These are phyloP conservation scores for Yamadazyma phyllophila DNA, from an alignment of 805 yeast species.

Conservation along the genomic window DNA sequence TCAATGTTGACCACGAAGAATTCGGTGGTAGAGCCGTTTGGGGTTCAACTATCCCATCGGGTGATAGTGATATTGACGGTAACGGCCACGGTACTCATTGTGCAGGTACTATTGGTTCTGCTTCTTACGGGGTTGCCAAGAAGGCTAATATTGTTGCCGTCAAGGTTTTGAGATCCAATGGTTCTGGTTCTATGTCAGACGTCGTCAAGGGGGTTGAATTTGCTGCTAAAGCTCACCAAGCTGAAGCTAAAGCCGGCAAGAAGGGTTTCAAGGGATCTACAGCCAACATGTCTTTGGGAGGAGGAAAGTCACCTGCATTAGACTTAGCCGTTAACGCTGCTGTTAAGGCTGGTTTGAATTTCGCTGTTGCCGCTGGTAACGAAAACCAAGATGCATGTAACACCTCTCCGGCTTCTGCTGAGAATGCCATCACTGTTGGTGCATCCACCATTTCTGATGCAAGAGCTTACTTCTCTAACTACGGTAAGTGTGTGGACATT, in stretches of 20 bases:
- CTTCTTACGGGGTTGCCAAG: slow-evolving; percentile 80
- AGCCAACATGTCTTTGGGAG: slow-evolving; percentile 93
- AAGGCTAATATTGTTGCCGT: slow-evolving; percentile 76
- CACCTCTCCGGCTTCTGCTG: slow-evolving; percentile 87
- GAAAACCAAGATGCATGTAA: slow-evolving; percentile 91
- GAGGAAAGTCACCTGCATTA: slow-evolving; percentile 84
- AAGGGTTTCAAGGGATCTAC: slow-evolving; percentile 80
- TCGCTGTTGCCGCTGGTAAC: slow-evolving; percentile 97
- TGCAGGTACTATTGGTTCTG: slow-evolving; percentile 92
- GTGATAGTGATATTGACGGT: slow-evolving; percentile 72
- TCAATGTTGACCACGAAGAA: slow-evolving; percentile 70
- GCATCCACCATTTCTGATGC: slow-evolving; percentile 86
- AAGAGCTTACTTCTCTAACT: slow-evolving; percentile 94
- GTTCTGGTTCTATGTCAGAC: slow-evolving; percentile 81
- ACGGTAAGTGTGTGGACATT: slow-evolving; percentile 92
- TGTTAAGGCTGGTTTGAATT: slow-evolving; percentile 80
- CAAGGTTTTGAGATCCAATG: slow-evolving; percentile 78
- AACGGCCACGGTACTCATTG: slow-evolving; percentile 97
- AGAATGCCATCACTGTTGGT: slow-evolving; percentile 86
- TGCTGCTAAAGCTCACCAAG: slow-evolving; percentile 72
- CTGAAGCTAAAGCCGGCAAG: slow-evolving; percentile 47
- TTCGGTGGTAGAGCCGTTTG: slow-evolving; percentile 82
- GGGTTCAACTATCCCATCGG: slow-evolving; percentile 79
- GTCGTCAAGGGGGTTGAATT: slow-evolving; percentile 82
- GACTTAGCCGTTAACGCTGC: slow-evolving; percentile 90